Conservation (phyloP, 441 rosid genomes). For the Pelargonium australe region DNA sequence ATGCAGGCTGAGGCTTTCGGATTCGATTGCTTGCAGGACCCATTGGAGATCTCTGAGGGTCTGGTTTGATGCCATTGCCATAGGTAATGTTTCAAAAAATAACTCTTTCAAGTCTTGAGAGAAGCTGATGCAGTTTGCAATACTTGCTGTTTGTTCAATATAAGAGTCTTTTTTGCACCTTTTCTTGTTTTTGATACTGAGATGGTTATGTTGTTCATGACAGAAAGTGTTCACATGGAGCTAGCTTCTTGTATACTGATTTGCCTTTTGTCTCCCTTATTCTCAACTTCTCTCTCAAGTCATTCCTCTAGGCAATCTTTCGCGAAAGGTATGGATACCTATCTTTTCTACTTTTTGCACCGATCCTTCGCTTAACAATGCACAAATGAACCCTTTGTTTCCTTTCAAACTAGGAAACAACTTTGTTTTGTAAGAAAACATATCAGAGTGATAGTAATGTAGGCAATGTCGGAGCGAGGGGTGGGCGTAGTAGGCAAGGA, state of each 20-base stretch:
- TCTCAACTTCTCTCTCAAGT: conserved; percentile 26
- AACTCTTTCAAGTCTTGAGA: background rate
- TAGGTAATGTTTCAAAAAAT: background rate
- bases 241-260: conserved; percentile 9
- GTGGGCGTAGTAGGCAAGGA: too few species aligned
- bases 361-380: background rate
- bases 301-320: conserved; percentile 15
- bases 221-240: conserved; percentile 9
- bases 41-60: conserved; percentile 53
- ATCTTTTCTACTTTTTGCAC: background rate
- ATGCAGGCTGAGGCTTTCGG: conserved; percentile 45
- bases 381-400: background rate
- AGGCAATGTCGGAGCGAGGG: too few species aligned
- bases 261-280: conserved; percentile 13
- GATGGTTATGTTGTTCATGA: conserved; percentile 2
- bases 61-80: conserved; percentile 50
- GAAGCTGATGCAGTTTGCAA: background rate
- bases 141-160: background rate
- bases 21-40: conserved; percentile 53
- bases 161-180: background rate
- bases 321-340: conserved; percentile 19
- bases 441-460: too few species aligned
- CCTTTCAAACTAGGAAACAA: background rate
- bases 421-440: background rate
- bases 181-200: conserved; percentile 13